Evolutionary conservation across 805 yeast species (phyloP).

Genomic region (Ogataea kodamae): DNA sequence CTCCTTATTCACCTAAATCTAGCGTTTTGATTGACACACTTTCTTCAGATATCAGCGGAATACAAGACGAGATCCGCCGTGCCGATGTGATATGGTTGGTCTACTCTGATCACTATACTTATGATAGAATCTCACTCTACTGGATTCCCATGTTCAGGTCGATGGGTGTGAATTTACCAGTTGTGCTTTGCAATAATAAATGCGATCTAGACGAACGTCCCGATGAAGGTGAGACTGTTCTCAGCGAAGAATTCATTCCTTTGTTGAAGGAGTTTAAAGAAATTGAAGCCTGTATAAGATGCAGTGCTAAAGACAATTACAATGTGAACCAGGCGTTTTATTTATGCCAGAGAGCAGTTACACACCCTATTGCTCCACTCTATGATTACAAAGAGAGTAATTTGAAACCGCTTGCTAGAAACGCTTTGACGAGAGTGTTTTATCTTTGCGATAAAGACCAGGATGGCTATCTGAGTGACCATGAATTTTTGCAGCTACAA

Average conservation of each 20-base stretch:
- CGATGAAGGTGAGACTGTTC: slow-evolving; percentile 43
- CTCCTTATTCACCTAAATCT: slow-evolving; percentile 55
- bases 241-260: slow-evolving; percentile 81
- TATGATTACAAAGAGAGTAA: slow-evolving; percentile 88
- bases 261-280: slow-evolving; percentile 88
- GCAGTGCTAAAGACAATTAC: slow-evolving; percentile 78
- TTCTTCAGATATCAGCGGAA: slow-evolving; percentile 53
- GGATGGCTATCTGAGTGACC: slow-evolving; percentile 73
- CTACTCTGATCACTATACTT: slow-evolving; percentile 90
- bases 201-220: slow-evolving; percentile 28
- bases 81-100: slow-evolving; percentile 95
- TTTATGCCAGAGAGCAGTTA: slow-evolving; percentile 87
- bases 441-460: slow-evolving; percentile 86
- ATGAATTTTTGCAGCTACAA: slow-evolving; percentile 70
- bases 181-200: slow-evolving; percentile 83
- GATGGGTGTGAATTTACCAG: slow-evolving; percentile 89
- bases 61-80: slow-evolving; percentile 71
- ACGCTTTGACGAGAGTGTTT: slow-evolving; percentile 78
- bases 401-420: slow-evolving; percentile 70
- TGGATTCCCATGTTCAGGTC: slow-evolving; percentile 95
- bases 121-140: slow-evolving; percentile 83
- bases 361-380: slow-evolving; percentile 88
- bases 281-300: slow-evolving; percentile 84
- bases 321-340: slow-evolving; percentile 92
- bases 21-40: slow-evolving; percentile 81